Base-by-base conservation (phyloP, 305 asterid genomes). In the Plantago rigida region DNA sequence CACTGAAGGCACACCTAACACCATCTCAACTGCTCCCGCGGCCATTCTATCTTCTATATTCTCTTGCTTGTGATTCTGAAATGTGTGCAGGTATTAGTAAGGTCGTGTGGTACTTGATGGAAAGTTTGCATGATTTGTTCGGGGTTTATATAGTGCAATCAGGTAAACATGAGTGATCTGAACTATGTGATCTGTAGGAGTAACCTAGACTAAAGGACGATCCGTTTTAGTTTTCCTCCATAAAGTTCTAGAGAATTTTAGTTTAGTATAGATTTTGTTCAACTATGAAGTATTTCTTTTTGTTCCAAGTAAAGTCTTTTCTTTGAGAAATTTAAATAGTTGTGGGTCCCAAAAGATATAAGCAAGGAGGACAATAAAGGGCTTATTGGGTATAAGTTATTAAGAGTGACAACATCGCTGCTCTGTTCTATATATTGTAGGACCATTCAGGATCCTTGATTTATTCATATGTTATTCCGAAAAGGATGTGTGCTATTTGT, bases 1-100 rank as follows among this genome's bases (percentile, higher is more conserved):
- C 80, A 13, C 71, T 64, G n/a, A 66, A 49, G 42, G 63, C 69
- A n/a, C n/a, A n/a, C n/a, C n/a, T 17, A 69, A 51, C 65, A 71
- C 66, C 45, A 66, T 29, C 19, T 63, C 70, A 2, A 50, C 71
- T 62, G 70, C 73, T 50, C 45, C 12, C 5, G 62, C 50, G 46
- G 53, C 66, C 76, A 71, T 75, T 46, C 45, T 60, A 47, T 61
- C 60, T 50, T 39, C 19, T 17, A 17, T 17, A 36, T 64, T 11
- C 36, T 65, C 44, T 49, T 12, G 28, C 47, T 13, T 57, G 13
- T 31, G 42, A 28, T 31, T 9, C 24, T 64, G 13, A 55, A 4
- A 34, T 10, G 42, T 29, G 44, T 55, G 58, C 0, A 42, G 5
- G 13, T 17, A 47, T 9, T 13, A 54, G 5, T 10, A 13, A 13